Percentiles rank a stretch among this genome's conserved stretches.
Evolutionary conservation across 1,284 basidiomycete genomes (phyloP).

Genomic region (Ustilago esculenta): DNA sequence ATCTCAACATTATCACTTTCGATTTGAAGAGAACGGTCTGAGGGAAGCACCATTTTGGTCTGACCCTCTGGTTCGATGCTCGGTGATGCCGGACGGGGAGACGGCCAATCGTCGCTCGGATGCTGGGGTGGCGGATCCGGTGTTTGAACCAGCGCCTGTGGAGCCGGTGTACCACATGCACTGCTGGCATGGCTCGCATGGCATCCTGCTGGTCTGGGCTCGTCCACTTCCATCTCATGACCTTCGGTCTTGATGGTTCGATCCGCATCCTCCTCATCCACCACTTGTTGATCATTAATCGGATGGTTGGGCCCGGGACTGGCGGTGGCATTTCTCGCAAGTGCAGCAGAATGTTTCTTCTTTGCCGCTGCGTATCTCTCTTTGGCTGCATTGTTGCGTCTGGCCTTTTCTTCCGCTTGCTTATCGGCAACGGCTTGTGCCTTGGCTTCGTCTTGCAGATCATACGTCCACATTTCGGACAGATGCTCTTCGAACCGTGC

Average conservation of each 20-base stretch:
- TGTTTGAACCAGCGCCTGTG: too few relatives aligned
- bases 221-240: not conserved
- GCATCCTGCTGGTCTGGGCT: not conserved
- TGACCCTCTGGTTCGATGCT: not conserved
- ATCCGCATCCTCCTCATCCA: constrained; percentile 5
- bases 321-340: constrained; percentile 21
- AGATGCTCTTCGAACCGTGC: constrained; percentile 51
- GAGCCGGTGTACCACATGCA: not conserved
- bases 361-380: constrained; percentile 33
- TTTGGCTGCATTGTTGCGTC: constrained; percentile 19
- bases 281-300: not conserved
- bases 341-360: constrained; percentile 30
- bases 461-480: constrained; percentile 48
- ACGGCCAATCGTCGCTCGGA: not conserved
- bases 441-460: constrained; percentile 51
- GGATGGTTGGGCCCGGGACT: constrained; percentile 7
- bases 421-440: constrained; percentile 20
- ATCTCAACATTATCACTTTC: constrained; percentile 3
- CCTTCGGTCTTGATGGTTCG: not conserved
- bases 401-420: constrained; percentile 27
- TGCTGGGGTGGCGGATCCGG: too few relatives aligned
- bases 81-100: not conserved
- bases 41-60: too few relatives aligned
- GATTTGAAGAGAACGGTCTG: too few relatives aligned
- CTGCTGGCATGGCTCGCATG: not conserved